Base-by-base conservation (phyloP, 1,284 basidiomycete genomes). In the Cutaneotrichosporon daszewskae region DNA sequence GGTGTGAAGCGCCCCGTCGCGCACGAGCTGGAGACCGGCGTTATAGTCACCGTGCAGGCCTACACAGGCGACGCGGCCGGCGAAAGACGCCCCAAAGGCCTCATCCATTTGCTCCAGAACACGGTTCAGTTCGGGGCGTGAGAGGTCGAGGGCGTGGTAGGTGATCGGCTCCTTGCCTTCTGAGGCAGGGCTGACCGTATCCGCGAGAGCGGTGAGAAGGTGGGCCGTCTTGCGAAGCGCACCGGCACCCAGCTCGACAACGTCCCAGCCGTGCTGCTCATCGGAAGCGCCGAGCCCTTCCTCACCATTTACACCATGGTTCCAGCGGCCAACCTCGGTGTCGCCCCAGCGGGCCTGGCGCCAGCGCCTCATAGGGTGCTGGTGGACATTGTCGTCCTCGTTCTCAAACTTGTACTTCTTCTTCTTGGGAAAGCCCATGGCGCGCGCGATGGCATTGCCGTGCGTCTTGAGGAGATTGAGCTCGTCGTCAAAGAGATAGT, bases 121-220 rank as follows among this genome's bases (percentile, higher is more conserved):
- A 19, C 90, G 82, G 51, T 84, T 78, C 25, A 97, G 81, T 64
- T 96, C 90, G 41, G 79, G 78, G 55, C 84, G 77, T 68, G 94
- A 89, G 22, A 97, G 81, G 63, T 97, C 94, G 41, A 98, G 83
- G 12, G 92, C 90, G 73, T 87, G 91, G 71, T 95, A 97, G 1
- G 82, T 85, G 60, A 87, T 80, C 10, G 80, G 79, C 1, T 80
- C 73, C 4, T 14, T 66, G 49, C 64, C 40, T 7, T 60, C 61
- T 22, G 44, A 26, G 17, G 47, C 34, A 9, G 32, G 28, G 17
- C 29, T 18, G 49, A 58, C 54, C 41, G 56, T 72, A 69, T 32
- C 56, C 9, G 87, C 79, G 28, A 96, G 76, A 1, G 86, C 85
- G 16, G 75, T 76, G 24, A 98, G 76, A 42, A 98, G 77, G 64